A percentile compares a stretch with the other conserved stretches of the same genome.
These are phyloP conservation scores for Cercophora scortea DNA, from an alignment of 495 filamentous ascomycete species.

Conservation along the genomic window DNA sequence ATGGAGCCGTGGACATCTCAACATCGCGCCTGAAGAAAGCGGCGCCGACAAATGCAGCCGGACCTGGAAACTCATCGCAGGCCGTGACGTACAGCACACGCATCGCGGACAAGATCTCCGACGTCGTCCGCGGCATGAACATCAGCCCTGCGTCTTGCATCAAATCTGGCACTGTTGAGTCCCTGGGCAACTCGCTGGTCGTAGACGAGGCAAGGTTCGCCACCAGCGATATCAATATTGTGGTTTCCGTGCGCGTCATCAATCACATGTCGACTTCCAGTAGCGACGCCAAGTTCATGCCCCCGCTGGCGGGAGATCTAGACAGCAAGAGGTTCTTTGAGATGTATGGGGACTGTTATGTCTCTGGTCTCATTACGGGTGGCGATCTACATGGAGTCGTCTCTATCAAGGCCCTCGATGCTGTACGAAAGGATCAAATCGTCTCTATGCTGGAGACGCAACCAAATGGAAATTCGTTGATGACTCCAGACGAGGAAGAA, in stretches of 20 bases:
- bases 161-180: neutral
- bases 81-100: neutral
- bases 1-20: neutral
- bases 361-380: slow-evolving; percentile 1
- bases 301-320: neutral
- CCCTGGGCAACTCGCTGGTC: neutral
- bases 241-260: neutral
- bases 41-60: neutral
- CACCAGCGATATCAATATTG: neutral
- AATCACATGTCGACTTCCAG: neutral
- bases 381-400: slow-evolving; percentile 1
- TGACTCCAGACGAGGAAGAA: neutral
- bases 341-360: neutral
- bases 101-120: neutral
- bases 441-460: neutral
- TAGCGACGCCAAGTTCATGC: neutral
- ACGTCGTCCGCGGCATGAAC: neutral
- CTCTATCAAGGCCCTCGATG: neutral
- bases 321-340: neutral
- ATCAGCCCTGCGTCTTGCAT: neutral
- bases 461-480: neutral
- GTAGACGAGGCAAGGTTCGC: neutral
- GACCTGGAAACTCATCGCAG: neutral
- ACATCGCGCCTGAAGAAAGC: neutral
- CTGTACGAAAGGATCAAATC: neutral